phyloP scores from a whole-genome alignment of 495 filamentous ascomycete genomes.

The Hypoxylon fragiforme region DNA sequence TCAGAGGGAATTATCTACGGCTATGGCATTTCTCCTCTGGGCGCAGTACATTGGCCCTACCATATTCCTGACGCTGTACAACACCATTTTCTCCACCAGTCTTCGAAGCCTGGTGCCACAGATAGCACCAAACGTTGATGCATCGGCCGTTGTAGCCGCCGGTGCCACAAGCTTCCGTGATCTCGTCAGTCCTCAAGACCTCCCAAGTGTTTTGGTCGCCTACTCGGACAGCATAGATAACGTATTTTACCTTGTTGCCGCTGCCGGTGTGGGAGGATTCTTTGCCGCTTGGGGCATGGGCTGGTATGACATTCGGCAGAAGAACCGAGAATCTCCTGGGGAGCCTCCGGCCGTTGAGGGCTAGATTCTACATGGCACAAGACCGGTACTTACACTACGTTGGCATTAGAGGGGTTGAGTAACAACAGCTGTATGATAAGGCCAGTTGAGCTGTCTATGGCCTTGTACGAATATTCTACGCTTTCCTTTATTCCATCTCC shows the following conservation, averaged over 20 bases:
- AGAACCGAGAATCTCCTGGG: constrained; percentile 25
- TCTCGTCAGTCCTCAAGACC: constrained; percentile 32
- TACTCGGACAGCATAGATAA: constrained; percentile 46
- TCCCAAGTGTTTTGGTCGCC: constrained; percentile 40
- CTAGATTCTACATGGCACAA: not conserved
- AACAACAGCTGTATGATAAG: constrained; percentile 7
- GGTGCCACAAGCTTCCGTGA: constrained; percentile 49
- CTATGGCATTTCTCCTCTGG: constrained; percentile 14
- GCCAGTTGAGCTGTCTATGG: not conserved
- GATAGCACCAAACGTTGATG: constrained; percentile 38
- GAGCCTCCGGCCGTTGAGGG: constrained; percentile 1
- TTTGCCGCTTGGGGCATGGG: constrained; percentile 50
- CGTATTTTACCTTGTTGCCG: constrained; percentile 45
- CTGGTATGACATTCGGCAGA: constrained; percentile 54
- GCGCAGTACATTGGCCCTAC: constrained; percentile 14
- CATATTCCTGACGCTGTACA: constrained; percentile 13
- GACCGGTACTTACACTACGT: not conserved
- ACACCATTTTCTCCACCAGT: constrained; percentile 11
- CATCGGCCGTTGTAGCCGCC: constrained; percentile 32
- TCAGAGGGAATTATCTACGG: constrained; percentile 3
- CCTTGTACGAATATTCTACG: too few relatives aligned
- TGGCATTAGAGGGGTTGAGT: not conserved
- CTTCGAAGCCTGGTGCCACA: not conserved
- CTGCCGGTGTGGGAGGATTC: constrained; percentile 23
- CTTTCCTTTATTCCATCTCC: too few relatives aligned